Evolutionary conservation across 164 flowering plant genomes (phyloP).

Genomic region (Nymphaea colorata): DNA sequence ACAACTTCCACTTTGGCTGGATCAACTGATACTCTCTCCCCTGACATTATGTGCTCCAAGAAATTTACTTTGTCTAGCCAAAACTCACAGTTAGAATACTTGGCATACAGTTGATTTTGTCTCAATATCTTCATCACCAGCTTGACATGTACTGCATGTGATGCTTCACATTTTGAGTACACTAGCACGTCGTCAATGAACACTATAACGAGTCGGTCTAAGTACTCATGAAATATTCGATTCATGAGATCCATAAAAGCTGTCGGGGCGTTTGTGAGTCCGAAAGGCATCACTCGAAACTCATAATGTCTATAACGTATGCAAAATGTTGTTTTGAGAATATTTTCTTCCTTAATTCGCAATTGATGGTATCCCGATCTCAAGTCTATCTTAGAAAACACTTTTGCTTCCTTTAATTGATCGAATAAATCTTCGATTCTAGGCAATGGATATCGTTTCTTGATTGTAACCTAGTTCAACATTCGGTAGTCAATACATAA

Average conservation of each 20-base stretch:
- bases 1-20: conserved; percentile 6
- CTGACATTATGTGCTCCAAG: neutral
- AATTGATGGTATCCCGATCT: neutral
- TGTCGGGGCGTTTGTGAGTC: neutral
- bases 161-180: neutral
- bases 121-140: neutral
- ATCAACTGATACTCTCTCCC: neutral
- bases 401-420: neutral
- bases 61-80: neutral
- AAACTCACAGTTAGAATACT: neutral
- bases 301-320: neutral
- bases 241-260: neutral
- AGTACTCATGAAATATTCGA: neutral
- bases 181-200: neutral
- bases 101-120: neutral
- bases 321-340: neutral
- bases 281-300: neutral
- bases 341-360: neutral
- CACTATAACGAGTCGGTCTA: neutral
- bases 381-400: neutral
- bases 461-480: neutral
- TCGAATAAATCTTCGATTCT: conserved; percentile 1
- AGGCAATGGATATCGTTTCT: neutral
- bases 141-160: neutral
- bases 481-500: neutral